Percentiles rank a stretch among this genome's conserved stretches.
Evolutionary conservation across 257 asterid species (phyloP).

Genomic region (Nicotiana undulata): DNA sequence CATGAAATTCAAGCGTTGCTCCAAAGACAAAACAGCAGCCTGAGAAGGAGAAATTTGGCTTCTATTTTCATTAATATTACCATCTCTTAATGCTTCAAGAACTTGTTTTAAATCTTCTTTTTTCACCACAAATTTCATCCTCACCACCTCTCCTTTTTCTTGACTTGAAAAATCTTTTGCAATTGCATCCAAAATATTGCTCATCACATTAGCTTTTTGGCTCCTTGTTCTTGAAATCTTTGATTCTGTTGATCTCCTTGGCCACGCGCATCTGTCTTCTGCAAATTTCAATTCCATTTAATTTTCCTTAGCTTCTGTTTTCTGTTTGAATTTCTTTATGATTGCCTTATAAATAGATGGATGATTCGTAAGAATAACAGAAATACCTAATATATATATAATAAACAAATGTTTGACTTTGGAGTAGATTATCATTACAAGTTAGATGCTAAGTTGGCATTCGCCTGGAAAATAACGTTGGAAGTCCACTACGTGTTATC

Average conservation of each 20-base stretch:
- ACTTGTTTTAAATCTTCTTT: constrained; percentile 1
- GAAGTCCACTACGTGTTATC: background rate
- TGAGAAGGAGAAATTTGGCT: background rate
- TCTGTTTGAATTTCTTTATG: background rate
- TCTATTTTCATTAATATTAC: background rate
- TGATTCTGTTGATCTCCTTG: background rate
- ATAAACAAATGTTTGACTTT: background rate
- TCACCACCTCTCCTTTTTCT: constrained; percentile 1
- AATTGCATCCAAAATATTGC: background rate
- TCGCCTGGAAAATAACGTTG: background rate
- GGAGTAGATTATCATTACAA: background rate
- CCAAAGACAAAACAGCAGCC: background rate
- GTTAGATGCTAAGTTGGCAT: background rate
- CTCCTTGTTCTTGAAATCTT: background rate
- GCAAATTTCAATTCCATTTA: background rate
- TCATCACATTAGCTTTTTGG: background rate
- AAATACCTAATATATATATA: background rate
- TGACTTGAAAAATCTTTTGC: background rate
- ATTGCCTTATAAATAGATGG: background rate
- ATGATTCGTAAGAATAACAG: background rate
- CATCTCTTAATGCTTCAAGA: background rate
- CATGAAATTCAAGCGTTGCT: constrained; percentile 3
- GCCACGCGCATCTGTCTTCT: background rate
- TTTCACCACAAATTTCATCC: constrained; percentile 3
- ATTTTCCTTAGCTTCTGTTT: background rate